phyloP scores from a whole-genome alignment of 192 early-diverging fungal species.

The Linnemannia exigua region DNA sequence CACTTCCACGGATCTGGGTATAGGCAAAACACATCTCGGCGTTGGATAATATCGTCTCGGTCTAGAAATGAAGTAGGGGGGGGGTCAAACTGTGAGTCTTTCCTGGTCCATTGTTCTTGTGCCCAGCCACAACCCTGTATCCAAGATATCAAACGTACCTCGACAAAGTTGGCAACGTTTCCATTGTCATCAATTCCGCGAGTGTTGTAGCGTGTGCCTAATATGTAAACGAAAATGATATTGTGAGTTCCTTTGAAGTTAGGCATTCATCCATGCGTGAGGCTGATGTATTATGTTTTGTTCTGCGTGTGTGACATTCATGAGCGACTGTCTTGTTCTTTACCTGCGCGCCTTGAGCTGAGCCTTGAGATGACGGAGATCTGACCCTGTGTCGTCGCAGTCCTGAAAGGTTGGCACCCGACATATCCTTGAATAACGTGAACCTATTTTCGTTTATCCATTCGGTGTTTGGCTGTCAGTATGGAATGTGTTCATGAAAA shows the following conservation, averaged over 20 bases:
- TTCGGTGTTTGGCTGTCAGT: neutral
- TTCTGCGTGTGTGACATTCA: neutral
- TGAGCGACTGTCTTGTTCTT: neutral
- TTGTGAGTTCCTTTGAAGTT: neutral
- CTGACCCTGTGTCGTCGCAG: constrained; percentile 58
- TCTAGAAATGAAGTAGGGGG: constrained; percentile 58
- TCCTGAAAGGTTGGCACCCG: constrained; percentile 62
- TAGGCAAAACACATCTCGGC: constrained; percentile 74
- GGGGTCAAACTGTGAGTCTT: neutral
- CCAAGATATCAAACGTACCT: constrained; percentile 59
- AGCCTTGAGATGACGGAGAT: constrained; percentile 80
- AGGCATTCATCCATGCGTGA: neutral
- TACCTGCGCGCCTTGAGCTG: constrained; percentile 79
- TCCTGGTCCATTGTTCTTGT: neutral
- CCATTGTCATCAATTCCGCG: constrained; percentile 98
- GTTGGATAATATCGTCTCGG: constrained; percentile 85
- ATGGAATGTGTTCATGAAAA: no score
- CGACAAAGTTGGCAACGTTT: constrained; percentile 98
- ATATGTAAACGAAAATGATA: constrained; percentile 59
- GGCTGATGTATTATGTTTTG: constrained; percentile 21
- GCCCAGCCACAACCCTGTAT: neutral
- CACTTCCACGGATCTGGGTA: constrained; percentile 89
- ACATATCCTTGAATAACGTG: constrained; percentile 85
- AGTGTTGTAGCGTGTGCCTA: constrained; percentile 94
- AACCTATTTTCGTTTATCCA: constrained; percentile 55